Evolutionary conservation across 2,329 filamentous ascomycete genomes (phyloP), one percentile per base, ranked within the genome.

Genomic region (Botrytis medusae): DNA sequence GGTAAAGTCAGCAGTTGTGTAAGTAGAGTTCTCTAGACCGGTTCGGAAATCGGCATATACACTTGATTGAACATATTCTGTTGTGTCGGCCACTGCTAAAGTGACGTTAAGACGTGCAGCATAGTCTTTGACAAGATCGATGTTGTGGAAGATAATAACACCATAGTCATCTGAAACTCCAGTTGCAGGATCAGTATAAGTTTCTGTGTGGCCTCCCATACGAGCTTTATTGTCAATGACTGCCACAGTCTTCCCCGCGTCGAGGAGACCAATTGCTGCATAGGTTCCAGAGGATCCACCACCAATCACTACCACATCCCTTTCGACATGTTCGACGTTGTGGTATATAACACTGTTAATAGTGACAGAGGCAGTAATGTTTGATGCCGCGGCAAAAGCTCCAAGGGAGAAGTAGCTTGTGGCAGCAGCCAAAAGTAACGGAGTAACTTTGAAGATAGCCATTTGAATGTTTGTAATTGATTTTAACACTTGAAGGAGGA

Each of bases 201-300:
- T 78, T 2, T 78, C 46, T 22, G 75, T 74, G 51, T 78, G 79
- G 1, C 79, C 78, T 34, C 79, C 79, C 14, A 84, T 76, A 8
- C 68, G 29, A n/a, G 46, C 74, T n/a, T 81, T 76, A 44, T 79
- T 80, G 73, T 84, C 83, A 34, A 84, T 75, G 0, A 84, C 74
- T 3, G 80, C 76, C 5, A 83, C 79, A 2, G 78, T 79, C 71
- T 83, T 81, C 14, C 76, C 75, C 57, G 75, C 63, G 67, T 83
- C 82, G 14, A 72, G 22, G 0, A 84, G 75, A 2, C 76, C 74
- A 42, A 84, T 77, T 10, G 81, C 81, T 1, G 80, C 79, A 73
- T 83, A 82, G 5, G 81, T 81, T 14, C 82, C 82, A 1, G 79
- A 76, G 4, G 81, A 77, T 32, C 82, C 82, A n/a, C 81, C 82